Conservation (phyloP, 257 asterid species). For the Lantana camara region DNA sequence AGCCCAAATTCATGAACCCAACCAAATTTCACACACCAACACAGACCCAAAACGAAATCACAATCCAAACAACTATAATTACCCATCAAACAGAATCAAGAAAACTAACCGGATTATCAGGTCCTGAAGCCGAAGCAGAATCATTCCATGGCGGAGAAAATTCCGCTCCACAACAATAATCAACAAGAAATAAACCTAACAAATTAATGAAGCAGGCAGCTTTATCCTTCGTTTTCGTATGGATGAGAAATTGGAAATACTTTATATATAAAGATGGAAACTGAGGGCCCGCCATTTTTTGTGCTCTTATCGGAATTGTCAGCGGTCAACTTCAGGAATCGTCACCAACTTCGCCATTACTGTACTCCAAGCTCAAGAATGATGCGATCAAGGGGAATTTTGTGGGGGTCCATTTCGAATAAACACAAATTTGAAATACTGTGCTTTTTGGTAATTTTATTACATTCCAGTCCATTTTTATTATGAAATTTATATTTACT, state of each 20-base stretch:
- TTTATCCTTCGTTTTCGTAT: not conserved
- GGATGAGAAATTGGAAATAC: not conserved
- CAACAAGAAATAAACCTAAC: too few relatives aligned
- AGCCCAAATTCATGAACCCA: not conserved
- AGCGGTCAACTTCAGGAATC: not conserved
- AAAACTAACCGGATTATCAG: conserved; percentile 20
- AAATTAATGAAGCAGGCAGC: not conserved
- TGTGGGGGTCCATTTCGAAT: too few relatives aligned
- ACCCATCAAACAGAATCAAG: not conserved
- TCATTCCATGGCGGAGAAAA: conserved; percentile 1
- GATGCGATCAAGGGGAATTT: too few relatives aligned
- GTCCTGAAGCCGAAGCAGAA: conserved; percentile 1
- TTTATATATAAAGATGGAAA: not conserved
- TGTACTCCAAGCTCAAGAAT: not conserved
- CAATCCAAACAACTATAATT: not conserved
- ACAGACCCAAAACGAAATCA: not conserved
- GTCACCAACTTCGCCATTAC: not conserved
- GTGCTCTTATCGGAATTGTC: not conserved
- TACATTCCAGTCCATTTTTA: too few relatives aligned
- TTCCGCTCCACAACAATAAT: not conserved
- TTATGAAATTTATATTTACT: too few relatives aligned
- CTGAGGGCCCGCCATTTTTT: conserved; percentile 3
- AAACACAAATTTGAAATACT: too few relatives aligned
- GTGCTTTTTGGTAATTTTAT: too few relatives aligned
- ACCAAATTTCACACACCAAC: too few relatives aligned